Conservation (phyloP, 371 early-diverging fungal species). For the Lichtheimia corymbifera region DNA sequence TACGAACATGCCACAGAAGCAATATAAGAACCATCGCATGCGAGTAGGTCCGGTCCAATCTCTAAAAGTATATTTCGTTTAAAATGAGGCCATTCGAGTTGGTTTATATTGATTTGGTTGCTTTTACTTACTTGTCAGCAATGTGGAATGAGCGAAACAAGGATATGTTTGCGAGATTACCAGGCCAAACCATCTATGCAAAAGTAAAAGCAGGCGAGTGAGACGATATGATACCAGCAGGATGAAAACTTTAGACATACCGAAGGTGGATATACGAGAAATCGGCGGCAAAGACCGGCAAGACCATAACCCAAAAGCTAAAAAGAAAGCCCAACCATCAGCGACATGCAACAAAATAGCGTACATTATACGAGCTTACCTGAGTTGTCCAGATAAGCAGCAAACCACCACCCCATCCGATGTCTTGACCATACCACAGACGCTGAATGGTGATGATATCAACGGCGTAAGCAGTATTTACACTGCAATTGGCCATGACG, state of each 20-base stretch:
- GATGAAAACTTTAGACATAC: too few relatives aligned
- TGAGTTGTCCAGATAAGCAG: conserved; percentile 72
- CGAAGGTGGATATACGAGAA: conserved; percentile 77
- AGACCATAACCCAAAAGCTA: conserved; percentile 76
- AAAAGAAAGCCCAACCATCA: not conserved
- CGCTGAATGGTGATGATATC: conserved; percentile 74
- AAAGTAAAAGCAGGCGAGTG: too few relatives aligned
- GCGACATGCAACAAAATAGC: not conserved
- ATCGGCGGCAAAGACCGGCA: conserved; percentile 76
- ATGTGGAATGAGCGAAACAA: conserved; percentile 75
- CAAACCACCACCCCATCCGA: conserved; percentile 61
- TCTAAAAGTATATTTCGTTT: conserved; percentile 45
- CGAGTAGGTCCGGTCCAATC: conserved; percentile 54
- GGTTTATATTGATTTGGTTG: not conserved
- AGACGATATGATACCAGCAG: too few relatives aligned
- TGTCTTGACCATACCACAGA: conserved; percentile 59
- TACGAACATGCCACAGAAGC: conserved; percentile 56
- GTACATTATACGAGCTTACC: conserved; percentile 18
- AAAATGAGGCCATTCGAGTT: too few relatives aligned
- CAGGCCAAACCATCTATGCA: conserved; percentile 81
- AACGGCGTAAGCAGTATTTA: conserved; percentile 69
- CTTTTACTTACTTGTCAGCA: conserved; percentile 21
- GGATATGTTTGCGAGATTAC: conserved; percentile 69
- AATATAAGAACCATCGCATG: conserved; percentile 66
- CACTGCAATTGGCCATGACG: conserved; percentile 60